These are phyloP conservation scores for Straminergon stramineum DNA, from an alignment of 225 moss, liverwort and hornwort species.

Conservation along the genomic window DNA sequence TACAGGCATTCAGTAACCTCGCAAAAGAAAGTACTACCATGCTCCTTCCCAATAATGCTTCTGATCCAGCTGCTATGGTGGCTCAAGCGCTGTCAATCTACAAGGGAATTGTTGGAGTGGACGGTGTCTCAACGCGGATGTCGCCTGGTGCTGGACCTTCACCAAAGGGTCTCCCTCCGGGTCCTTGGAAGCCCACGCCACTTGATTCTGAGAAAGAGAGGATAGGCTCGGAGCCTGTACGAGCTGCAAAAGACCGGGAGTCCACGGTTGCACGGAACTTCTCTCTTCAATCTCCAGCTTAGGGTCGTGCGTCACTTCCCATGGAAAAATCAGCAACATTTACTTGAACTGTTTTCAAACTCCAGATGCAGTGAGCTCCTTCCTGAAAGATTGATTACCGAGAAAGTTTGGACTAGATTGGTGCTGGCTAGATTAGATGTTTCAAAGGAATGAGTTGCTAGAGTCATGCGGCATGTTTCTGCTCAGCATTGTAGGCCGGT, in stretches of 20 bases:
- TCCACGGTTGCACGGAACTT: constrained; percentile 9
- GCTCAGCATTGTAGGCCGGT: neutral
- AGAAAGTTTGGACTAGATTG: constrained; percentile 1
- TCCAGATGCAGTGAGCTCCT: neutral
- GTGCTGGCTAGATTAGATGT: neutral
- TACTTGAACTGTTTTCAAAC: constrained; percentile 1
- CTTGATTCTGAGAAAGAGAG: constrained; percentile 36
- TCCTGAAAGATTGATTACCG: neutral
- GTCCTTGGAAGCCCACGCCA: constrained; percentile 42
- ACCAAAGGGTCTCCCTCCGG: constrained; percentile 15
- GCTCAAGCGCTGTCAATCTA: constrained; percentile 98
- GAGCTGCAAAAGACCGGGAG: constrained; percentile 9
- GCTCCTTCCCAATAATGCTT: constrained; percentile 75
- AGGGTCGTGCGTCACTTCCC: neutral
- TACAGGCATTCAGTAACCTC: constrained; percentile 84
- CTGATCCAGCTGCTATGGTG: constrained; percentile 94
- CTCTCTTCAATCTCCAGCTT: constrained; percentile 33
- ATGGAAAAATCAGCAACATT: neutral
- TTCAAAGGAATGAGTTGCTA: constrained; percentile 10
- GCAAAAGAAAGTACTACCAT: constrained; percentile 94
- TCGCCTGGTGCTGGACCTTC: constrained; percentile 22
- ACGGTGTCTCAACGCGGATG: constrained; percentile 55
- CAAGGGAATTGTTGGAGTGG: constrained; percentile 84
- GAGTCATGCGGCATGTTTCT: neutral
- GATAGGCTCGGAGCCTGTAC: neutral